Evolutionary conservation across 176 grass and related monocot genomes (phyloP).

Genomic region (Cenchrus americanus): DNA sequence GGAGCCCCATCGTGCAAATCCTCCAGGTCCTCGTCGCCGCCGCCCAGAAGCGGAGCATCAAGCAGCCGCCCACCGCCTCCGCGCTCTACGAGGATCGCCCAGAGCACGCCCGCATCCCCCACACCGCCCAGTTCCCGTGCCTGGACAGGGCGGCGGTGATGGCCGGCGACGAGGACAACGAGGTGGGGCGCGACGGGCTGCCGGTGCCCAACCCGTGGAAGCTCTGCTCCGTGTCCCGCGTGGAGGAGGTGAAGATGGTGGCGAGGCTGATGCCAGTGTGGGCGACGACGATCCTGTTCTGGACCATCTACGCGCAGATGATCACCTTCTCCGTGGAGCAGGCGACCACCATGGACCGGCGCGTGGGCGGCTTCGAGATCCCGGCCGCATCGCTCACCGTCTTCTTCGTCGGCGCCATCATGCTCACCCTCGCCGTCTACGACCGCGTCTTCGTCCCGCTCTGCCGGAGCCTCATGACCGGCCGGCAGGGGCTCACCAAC

Average conservation of each 20-base stretch:
- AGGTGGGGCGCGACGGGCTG: conserved; percentile 28
- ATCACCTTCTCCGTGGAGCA: conserved; percentile 95
- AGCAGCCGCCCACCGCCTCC: conserved; percentile 5
- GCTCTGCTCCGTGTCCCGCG: conserved; percentile 66
- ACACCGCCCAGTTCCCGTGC: conserved; percentile 66
- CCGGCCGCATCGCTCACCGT: conserved; percentile 74
- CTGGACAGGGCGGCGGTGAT: conserved; percentile 76
- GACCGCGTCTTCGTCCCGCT: conserved; percentile 73
- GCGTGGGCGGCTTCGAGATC: conserved; percentile 65
- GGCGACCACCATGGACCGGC: conserved; percentile 81
- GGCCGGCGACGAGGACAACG: conserved; percentile 57
- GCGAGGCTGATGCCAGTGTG: conserved; percentile 74
- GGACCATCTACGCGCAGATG: conserved; percentile 85
- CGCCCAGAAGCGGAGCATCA: conserved; percentile 47
- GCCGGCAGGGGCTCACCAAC: conserved; percentile 61
- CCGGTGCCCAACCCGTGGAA: conserved; percentile 65
- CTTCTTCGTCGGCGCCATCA: conserved; percentile 73
- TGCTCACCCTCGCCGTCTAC: conserved; percentile 71
- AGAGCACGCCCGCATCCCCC: conserved; percentile 48
- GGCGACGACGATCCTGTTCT: conserved; percentile 92
- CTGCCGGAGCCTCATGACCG: conserved; percentile 41
- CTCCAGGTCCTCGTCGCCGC: conserved; percentile 79
- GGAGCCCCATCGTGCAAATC: conserved; percentile 82
- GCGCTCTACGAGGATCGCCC: conserved; percentile 60
- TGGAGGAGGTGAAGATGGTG: conserved; percentile 95